phyloP scores from a whole-genome alignment of 2,329 filamentous ascomycete genomes.

The Tricladium varicosporioides region DNA sequence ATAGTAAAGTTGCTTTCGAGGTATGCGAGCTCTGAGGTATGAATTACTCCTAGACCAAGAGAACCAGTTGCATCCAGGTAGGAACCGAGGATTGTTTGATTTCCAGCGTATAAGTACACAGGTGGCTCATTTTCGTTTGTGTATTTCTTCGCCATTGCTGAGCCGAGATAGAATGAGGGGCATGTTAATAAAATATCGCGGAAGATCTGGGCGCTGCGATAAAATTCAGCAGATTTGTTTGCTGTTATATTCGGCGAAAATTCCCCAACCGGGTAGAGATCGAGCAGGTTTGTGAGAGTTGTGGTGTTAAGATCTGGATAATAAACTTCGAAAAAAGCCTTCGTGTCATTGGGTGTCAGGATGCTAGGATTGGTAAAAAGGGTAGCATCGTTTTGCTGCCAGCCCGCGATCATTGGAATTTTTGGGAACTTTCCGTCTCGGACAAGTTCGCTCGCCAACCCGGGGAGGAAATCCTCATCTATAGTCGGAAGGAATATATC shows the following conservation, averaged over 20 bases:
- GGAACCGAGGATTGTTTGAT: conserved; percentile 51
- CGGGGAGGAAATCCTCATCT: conserved; percentile 49
- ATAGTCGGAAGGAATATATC: conserved; percentile 51
- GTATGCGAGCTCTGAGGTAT: conserved; percentile 54
- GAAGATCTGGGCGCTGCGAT: conserved; percentile 47
- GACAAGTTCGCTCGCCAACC: conserved; percentile 41
- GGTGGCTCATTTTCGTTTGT: conserved; percentile 33
- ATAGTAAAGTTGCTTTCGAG: conserved; percentile 46
- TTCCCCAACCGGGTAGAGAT: conserved; percentile 49
- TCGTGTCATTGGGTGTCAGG: conserved; percentile 39
- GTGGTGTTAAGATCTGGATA: conserved; percentile 36
- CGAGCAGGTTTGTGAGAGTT: conserved; percentile 41
- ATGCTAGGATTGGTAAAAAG: conserved; percentile 42
- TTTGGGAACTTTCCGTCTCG: conserved; percentile 41
- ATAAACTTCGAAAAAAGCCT: conserved; percentile 40
- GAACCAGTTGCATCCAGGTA: conserved; percentile 38
- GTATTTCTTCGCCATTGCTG: conserved; percentile 36
- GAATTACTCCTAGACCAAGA: conserved; percentile 45
- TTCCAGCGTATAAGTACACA: conserved; percentile 51
- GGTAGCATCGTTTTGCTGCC: conserved; percentile 45
- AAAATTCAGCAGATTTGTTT: conserved; percentile 47
- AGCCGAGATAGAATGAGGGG: conserved; percentile 43
- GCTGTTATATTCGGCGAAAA: conserved; percentile 40
- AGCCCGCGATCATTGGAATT: conserved; percentile 42
- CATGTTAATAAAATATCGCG: conserved; percentile 52